phyloP scores from a whole-genome alignment of 2,329 filamentous ascomycete species.

The Xylariaceae sp. region DNA sequence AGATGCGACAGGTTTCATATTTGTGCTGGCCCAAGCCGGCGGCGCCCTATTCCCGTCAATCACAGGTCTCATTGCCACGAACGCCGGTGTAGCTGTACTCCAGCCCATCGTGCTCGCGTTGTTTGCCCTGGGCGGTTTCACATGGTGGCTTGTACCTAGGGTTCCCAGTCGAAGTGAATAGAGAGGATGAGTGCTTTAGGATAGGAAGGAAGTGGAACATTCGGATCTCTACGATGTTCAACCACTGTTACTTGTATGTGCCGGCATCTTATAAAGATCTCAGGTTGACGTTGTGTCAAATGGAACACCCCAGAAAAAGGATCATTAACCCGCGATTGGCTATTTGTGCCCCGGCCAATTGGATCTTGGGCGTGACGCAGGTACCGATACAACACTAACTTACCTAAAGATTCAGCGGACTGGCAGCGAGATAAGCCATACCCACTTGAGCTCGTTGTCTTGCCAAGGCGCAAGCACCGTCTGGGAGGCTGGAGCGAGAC shows the following conservation, averaged over 20 bases:
- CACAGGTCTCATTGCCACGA: constrained; percentile 43
- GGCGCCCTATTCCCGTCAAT: constrained; percentile 47
- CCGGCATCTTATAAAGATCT: not conserved
- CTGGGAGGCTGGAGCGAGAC: not conserved
- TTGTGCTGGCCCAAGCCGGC: constrained; percentile 48
- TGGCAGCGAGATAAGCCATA: not conserved
- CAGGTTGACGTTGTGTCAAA: not conserved
- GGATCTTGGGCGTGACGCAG: not conserved
- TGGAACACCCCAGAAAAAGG: not conserved
- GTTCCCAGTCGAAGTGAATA: constrained; percentile 25
- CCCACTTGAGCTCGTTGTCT: not conserved
- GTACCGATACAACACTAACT: not conserved
- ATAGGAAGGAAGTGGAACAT: too few species aligned
- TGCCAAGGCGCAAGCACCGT: not conserved
- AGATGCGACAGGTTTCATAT: constrained; percentile 38
- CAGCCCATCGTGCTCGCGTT: constrained; percentile 45
- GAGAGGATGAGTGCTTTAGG: not conserved
- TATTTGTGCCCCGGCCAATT: not conserved
- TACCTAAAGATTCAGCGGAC: not conserved
- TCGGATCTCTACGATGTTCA: too few species aligned
- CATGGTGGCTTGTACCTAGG: constrained; percentile 38
- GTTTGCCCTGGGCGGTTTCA: constrained; percentile 37
- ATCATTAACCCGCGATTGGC: not conserved
- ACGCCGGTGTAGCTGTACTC: constrained; percentile 41
- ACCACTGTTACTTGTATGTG: too few species aligned